Evolutionary conservation across 306 rosid species (phyloP).

Genomic region (Urtica urens): DNA sequence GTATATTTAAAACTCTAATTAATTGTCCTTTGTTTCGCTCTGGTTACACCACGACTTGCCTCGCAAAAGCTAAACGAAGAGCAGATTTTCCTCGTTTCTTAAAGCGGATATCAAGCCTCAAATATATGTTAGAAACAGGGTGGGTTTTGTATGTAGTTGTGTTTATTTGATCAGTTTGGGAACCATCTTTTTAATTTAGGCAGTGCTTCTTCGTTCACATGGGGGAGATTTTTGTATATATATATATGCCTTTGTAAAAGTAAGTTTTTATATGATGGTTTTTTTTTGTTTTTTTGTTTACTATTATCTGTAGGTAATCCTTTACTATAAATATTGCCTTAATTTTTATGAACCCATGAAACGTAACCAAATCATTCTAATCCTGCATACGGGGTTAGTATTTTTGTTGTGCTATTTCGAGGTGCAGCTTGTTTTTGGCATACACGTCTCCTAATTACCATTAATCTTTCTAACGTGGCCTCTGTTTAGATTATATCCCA

Average conservation of each 20-base stretch:
- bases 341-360: not conserved
- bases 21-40: constrained; percentile 4
- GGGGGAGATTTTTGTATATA: constrained; percentile 54
- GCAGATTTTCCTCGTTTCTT: constrained; percentile 20
- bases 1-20: no score
- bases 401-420: not conserved
- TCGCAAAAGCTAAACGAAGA: constrained; percentile 9
- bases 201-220: constrained; percentile 19
- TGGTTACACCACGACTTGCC: constrained; percentile 12
- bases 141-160: constrained; percentile 16
- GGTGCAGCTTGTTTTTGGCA: not conserved
- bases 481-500: not conserved
- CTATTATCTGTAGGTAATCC: not conserved
- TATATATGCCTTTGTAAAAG: constrained; percentile 8
- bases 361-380: not conserved
- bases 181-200: constrained; percentile 15
- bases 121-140: constrained; percentile 8
- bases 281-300: not conserved
- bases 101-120: no score
- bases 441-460: not conserved
- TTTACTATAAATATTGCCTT: not conserved
- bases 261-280: constrained; percentile 5
- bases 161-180: constrained; percentile 16
- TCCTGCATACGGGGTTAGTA: not conserved
- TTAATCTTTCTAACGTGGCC: no score